A percentile compares a stretch with the other conserved stretches of the same genome.
Conservation (phyloP, 1,284 basidiomycete species). For the Hemileccinum hortonii region DNA sequence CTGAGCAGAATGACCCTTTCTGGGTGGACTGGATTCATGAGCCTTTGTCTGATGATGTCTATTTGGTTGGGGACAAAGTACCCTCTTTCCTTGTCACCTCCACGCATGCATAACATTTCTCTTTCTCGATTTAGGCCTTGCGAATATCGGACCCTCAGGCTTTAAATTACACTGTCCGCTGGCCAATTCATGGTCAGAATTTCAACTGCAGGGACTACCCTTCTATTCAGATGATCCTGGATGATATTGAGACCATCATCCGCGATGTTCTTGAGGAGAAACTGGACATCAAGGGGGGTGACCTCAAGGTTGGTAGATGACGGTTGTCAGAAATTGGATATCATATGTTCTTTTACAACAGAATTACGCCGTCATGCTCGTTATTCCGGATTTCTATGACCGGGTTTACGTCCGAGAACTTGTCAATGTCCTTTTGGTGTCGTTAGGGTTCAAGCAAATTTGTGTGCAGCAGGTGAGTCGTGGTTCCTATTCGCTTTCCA, state of each 20-base stretch:
- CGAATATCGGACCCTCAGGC: conserved; percentile 66
- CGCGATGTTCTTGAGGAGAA: conserved; percentile 59
- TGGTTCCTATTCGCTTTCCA: neutral
- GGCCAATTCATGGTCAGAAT: conserved; percentile 74
- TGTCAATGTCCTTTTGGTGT: conserved; percentile 71
- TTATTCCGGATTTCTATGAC: conserved; percentile 93
- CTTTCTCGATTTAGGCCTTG: conserved; percentile 54
- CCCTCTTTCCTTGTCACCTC: conserved; percentile 7
- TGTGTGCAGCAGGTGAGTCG: conserved; percentile 79
- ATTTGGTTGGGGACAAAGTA: conserved; percentile 73
- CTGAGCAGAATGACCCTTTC: conserved; percentile 79
- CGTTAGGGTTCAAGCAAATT: conserved; percentile 90
- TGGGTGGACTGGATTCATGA: conserved; percentile 78
- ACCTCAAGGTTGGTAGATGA: conserved; percentile 56
- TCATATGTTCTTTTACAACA: conserved; percentile 13
- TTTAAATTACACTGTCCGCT: conserved; percentile 68
- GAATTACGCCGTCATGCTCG: conserved; percentile 86
- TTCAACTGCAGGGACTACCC: conserved; percentile 82
- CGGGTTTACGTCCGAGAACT: conserved; percentile 81
- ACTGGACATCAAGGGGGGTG: conserved; percentile 54
- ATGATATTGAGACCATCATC: conserved; percentile 78
- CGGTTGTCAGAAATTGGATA: neutral
- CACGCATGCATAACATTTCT: conserved; percentile 11
- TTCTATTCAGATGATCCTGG: conserved; percentile 66
- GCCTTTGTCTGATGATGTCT: conserved; percentile 42